Conservation (phyloP, 108 stramenopile species). For the Nitzschia putrida region DNA sequence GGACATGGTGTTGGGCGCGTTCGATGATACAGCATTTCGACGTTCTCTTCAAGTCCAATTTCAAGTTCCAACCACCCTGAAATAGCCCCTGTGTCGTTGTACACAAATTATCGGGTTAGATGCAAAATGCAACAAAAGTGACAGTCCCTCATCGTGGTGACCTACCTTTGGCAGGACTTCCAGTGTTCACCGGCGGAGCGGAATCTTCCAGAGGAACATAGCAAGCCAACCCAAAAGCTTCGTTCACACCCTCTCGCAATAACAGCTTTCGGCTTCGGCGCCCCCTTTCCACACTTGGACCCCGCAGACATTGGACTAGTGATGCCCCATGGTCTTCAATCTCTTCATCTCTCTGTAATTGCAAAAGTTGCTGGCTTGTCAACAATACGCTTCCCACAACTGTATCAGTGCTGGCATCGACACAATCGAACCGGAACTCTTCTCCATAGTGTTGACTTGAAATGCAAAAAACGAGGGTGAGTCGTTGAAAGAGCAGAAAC, state of each 20-base stretch:
- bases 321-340: constrained; percentile 35
- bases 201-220: constrained; percentile 16
- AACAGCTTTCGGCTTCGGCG: constrained; percentile 45
- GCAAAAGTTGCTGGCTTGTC: constrained; percentile 71
- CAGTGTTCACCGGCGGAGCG: not conserved
- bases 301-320: constrained; percentile 45
- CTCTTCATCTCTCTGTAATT: constrained; percentile 67
- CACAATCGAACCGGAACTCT: constrained; percentile 75
- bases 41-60: constrained; percentile 64
- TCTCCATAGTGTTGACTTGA: constrained; percentile 65
- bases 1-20: constrained; percentile 58
- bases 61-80: constrained; percentile 76
- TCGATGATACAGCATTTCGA: constrained; percentile 47
- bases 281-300: constrained; percentile 18
- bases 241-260: constrained; percentile 64
- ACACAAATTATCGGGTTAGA: not conserved
- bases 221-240: constrained; percentile 65
- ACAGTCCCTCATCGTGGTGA: not conserved
- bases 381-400: constrained; percentile 65
- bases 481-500: not conserved
- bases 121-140: not conserved
- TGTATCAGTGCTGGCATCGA: constrained; percentile 74
- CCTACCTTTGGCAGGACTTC: not conserved
- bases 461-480: not conserved
- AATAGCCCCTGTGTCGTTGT: constrained; percentile 33